Base-by-base conservation (phyloP, 805 yeast species). In the Teunomyces kruisii region DNA sequence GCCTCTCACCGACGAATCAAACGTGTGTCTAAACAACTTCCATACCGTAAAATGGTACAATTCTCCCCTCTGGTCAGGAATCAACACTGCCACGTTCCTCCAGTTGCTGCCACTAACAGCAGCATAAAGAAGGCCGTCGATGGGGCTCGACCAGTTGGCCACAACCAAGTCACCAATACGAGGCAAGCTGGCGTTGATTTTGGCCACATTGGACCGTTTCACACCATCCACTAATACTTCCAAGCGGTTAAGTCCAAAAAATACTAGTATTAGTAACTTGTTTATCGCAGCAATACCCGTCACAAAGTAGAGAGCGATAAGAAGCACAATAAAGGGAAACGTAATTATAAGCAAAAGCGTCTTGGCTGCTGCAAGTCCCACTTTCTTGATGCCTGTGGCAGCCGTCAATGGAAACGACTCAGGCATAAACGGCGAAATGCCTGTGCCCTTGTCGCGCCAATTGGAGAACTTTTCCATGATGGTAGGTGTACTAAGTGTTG, bases 381-480 rank as follows among this genome's bases (percentile, higher is more conserved):
- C 40, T 29, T 39, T 47, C 26, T 17, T 29, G n/a, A 30, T 35
- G 13, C 40, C 44, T 13, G 47, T 13, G 2, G 31, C 27, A 10
- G 49, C 17, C 10, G 48, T 30, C 26, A 47, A 43, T 3, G 74
- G 59, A 33, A 60, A 48, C n/a, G 67, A 53, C 0, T 61, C 52
- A 1, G 96, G 96, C 67, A 86, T 70, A 53, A 88, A 89, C 2
- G 97, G 97, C 0, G 96, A 84, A 29, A 90, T 86, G n/a, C 97
- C 97, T 1, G 97, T 90, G 4, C 92, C 94, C 50, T 83, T 86
- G 59, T 89, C 97, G 64, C 96, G 77, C 84, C 87, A 89, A 49
- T 78, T 76, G 19, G 94, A 82, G 67, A 80, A 90, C 65, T 86
- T 84, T 67, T 87, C 96, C 96, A 90, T 32, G 14, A 9, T 28